Evolutionary conservation across 2,329 filamentous ascomycete genomes (phyloP).

Genomic region (Venturia aucupariae): DNA sequence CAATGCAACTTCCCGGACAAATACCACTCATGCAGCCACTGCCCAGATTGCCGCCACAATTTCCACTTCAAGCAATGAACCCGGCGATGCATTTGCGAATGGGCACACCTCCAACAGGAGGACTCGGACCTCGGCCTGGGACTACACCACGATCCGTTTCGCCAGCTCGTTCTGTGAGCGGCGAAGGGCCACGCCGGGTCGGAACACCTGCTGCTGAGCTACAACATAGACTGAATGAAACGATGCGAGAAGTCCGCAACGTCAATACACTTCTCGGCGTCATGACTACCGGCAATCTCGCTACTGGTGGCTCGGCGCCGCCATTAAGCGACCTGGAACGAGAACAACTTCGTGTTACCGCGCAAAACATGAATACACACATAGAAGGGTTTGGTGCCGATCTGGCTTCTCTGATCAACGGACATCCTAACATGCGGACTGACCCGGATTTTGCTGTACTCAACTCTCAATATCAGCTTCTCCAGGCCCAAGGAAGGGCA

Average conservation of each 20-base stretch:
- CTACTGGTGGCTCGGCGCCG: conserved; percentile 1
- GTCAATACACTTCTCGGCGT: conserved; percentile 7
- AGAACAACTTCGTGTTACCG: not conserved
- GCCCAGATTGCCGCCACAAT: conserved; percentile 7
- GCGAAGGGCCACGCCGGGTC: conserved; percentile 9
- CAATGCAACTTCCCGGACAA: conserved; percentile 1
- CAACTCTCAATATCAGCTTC: not conserved
- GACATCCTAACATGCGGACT: conserved; percentile 7
- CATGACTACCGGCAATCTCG: conserved; percentile 3
- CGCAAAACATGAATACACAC: conserved; percentile 10
- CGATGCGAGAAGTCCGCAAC: conserved; percentile 10
- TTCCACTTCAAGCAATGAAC: not conserved
- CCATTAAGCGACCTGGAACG: not conserved
- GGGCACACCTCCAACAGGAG: conserved; percentile 3
- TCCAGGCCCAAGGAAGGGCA: conserved; percentile 9
- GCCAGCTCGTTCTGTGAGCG: conserved; percentile 11
- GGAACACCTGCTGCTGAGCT: conserved; percentile 12
- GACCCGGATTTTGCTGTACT: conserved; percentile 10
- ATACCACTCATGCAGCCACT: conserved; percentile 5
- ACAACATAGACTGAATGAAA: conserved; percentile 6
- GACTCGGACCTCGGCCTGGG: not conserved
- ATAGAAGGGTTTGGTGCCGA: conserved; percentile 12
- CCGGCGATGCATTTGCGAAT: conserved; percentile 6
- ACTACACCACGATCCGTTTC: conserved; percentile 8
- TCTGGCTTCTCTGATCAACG: conserved; percentile 5